Evolutionary conservation across 208 protist species (phyloP).

Genomic region (Trypanosoma brucei): DNA sequence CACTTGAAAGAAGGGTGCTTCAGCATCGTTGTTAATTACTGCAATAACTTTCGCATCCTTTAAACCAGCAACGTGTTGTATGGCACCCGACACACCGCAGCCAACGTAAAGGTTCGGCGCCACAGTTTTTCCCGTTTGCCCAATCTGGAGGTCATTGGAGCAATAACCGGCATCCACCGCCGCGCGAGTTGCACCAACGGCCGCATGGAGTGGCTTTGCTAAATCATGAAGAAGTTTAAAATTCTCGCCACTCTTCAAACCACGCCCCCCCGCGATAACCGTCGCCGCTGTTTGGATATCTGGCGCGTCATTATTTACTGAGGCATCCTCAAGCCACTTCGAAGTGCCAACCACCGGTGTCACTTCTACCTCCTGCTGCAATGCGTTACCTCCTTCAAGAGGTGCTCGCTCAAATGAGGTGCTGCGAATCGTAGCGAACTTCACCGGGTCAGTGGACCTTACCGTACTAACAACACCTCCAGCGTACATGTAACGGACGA

Average conservation of each 20-base stretch:
- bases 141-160: constrained; percentile 95
- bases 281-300: constrained; percentile 90
- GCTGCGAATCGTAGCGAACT: constrained; percentile 93
- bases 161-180: constrained; percentile 94
- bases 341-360: constrained; percentile 27
- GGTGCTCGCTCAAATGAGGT: constrained; percentile 83
- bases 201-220: constrained; percentile 90
- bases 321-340: constrained; percentile 56
- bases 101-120: constrained; percentile 98
- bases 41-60: constrained; percentile 98
- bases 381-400: constrained; percentile 39
- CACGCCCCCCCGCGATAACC: constrained; percentile 94
- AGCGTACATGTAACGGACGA: constrained; percentile 96
- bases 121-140: constrained; percentile 98
- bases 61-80: constrained; percentile 97
- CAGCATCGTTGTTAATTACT: constrained; percentile 96
- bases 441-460: constrained; percentile 85
- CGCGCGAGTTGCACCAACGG: constrained; percentile 96
- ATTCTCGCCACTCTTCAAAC: constrained; percentile 96
- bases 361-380: constrained; percentile 32
- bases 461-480: constrained; percentile 96
- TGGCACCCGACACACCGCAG: constrained; percentile 95
- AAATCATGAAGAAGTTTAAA: constrained; percentile 96
- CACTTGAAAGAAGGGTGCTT: constrained; percentile 98
- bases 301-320: constrained; percentile 80